Evolutionary conservation across 768 basidiomycete species (phyloP).

Genomic region (Termitomyces sp.): DNA sequence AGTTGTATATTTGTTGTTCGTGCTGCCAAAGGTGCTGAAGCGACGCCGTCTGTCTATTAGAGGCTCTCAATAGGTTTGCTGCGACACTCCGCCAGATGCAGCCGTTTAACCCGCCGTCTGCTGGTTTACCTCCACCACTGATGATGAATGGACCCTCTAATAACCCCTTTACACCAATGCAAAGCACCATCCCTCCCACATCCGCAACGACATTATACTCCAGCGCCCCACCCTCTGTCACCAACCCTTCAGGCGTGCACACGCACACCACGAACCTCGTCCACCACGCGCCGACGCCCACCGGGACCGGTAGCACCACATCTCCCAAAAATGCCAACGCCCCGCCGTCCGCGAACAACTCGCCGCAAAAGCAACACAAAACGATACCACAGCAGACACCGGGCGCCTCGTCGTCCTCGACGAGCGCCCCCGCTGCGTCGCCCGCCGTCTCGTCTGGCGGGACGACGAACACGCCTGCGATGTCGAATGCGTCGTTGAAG

Average conservation of each 20-base stretch:
- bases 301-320: conserved; percentile 24
- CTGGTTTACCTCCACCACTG: conserved; percentile 5
- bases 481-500: conserved; percentile 49
- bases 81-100: conserved; percentile 34
- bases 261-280: neutral
- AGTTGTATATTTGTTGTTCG: too few species aligned
- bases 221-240: conserved; percentile 41
- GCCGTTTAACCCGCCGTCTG: conserved; percentile 15
- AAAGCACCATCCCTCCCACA: conserved; percentile 17
- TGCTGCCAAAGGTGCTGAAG: conserved; percentile 6
- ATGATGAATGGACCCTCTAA: conserved; percentile 8
- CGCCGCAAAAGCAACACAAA: conserved; percentile 64
- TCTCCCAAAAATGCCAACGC: conserved; percentile 47
- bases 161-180: conserved; percentile 12
- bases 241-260: conserved; percentile 32
- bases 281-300: conserved; percentile 16
- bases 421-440: conserved; percentile 29
- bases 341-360: conserved; percentile 46
- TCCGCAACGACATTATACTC: conserved; percentile 48
- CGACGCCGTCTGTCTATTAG: conserved; percentile 22
- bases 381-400: conserved; percentile 35
- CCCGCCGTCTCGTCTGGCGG: conserved; percentile 29
- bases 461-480: conserved; percentile 46
- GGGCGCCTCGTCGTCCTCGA: conserved; percentile 26
- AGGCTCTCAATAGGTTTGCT: conserved; percentile 38